Base-by-base conservation (phyloP, 1,284 basidiomycete species). In the Boletellus deceptivus region DNA sequence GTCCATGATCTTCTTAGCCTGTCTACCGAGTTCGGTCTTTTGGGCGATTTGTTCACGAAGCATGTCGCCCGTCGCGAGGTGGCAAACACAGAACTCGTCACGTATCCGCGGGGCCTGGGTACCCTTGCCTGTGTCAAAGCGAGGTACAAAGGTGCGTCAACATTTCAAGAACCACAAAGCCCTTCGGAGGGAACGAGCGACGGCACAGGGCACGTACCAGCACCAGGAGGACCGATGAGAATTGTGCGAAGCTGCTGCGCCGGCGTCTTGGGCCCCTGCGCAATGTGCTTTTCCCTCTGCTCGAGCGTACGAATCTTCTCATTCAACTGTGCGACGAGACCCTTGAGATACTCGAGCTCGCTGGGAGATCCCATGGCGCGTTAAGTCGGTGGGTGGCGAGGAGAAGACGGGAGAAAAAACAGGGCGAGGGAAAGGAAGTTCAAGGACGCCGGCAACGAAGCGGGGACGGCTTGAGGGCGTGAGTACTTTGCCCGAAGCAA, bases 1-100 rank as follows among this genome's bases (percentile, higher is more conserved):
- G 70, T 98, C 95, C 92, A 99, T 98, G 71, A 98, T 89, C 74
- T 95, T 94, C 82, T 99, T 98, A 33, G 96, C 96, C 65, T 91
- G 83, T 50, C 89, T 76, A 56, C 96, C 96, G 44, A 99, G 82
- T 37, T 83, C 75, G 6, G 96, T 98, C 75, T 96, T 89, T 69
- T 87, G 75, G 40, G 83, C 64, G 53, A 99, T 94, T 72, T 99
- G 94, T 58, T 95, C 92, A 44, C 96, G 90, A 53, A 99, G 79
- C 93, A 99, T 97, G 77, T 99, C 96, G 35, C 96, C 96, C 27
- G 96, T 99, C 29, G 96, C 95, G 59, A 99, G 79, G 75, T 99
- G 96, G 79, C 96, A 99, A 48, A 99, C 85, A 69, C 92, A 93
- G 80, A 90, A 99, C 69, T 91, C 83, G 58, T 94, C 87, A 47